Conservation (phyloP, 495 filamentous ascomycete genomes). For the Recurvomyces mirabilis region DNA sequence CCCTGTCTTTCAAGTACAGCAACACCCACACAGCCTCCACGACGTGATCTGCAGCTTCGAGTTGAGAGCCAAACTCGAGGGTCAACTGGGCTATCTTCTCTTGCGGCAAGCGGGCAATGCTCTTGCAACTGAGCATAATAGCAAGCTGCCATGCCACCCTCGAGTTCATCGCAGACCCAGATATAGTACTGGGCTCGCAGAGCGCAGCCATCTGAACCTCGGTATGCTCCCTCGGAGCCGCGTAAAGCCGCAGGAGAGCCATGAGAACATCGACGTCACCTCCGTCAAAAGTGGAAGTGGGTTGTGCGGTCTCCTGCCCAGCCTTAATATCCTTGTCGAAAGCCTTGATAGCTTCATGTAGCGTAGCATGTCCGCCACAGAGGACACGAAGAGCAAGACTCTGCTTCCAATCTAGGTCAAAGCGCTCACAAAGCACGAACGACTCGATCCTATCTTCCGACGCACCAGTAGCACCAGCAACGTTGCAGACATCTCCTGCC, state of each 20-base stretch:
- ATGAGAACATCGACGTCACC: constrained; percentile 63
- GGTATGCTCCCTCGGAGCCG: neutral
- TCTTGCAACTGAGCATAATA: constrained; percentile 35
- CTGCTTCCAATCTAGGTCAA: constrained; percentile 82
- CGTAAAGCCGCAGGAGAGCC: constrained; percentile 60
- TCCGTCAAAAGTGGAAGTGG: neutral
- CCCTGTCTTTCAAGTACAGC: constrained; percentile 56
- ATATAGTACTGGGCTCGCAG: constrained; percentile 3
- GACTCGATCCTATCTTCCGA: constrained; percentile 64
- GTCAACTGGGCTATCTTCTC: constrained; percentile 43
- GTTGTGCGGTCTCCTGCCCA: constrained; percentile 45
- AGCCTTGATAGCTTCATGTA: constrained; percentile 57
- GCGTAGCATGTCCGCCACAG: constrained; percentile 60
- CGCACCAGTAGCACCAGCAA: constrained; percentile 59
- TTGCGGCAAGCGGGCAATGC: constrained; percentile 34
- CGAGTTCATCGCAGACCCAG: constrained; percentile 33
- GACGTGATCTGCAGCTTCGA: constrained; percentile 50
- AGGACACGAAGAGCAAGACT: constrained; percentile 83
- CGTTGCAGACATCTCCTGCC: constrained; percentile 70
- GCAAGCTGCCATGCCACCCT: constrained; percentile 76
- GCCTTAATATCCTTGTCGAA: constrained; percentile 54
- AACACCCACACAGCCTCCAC: constrained; percentile 60
- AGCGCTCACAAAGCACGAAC: constrained; percentile 69
- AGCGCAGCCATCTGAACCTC: neutral
- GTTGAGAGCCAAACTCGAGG: constrained; percentile 57